phyloP scores from a whole-genome alignment of 129 eudicot species.

The carrot (Daucus carota) region DNA sequence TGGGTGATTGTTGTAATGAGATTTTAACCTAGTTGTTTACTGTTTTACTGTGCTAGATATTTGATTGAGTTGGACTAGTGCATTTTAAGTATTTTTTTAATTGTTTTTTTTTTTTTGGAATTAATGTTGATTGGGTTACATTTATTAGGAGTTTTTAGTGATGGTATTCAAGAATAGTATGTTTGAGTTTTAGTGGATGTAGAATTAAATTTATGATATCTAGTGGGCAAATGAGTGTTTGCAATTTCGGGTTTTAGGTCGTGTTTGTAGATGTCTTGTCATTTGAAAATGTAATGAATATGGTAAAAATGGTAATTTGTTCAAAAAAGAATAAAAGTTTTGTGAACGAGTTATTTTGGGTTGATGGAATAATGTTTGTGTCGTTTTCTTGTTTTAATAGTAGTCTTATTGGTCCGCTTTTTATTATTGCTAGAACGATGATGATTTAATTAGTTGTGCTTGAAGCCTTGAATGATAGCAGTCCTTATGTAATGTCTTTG shows the following conservation, averaged over 20 bases:
- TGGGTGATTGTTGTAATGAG: background rate
- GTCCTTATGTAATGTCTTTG: too few relatives aligned
- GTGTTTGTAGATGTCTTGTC: background rate
- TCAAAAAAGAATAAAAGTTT: background rate
- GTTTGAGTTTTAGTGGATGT: background rate
- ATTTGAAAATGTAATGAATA: background rate
- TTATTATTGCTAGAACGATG: background rate
- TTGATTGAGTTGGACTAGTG: background rate
- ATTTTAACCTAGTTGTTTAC: background rate
- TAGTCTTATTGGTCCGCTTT: too few relatives aligned
- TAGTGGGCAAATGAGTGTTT: background rate
- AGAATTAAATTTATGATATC: background rate
- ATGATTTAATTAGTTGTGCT: background rate
- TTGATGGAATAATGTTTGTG: background rate
- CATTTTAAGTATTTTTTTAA: too few relatives aligned
- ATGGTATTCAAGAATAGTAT: too few relatives aligned
- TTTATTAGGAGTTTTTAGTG: background rate
- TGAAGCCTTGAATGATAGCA: too few relatives aligned
- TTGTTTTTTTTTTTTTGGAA: background rate
- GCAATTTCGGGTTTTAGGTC: background rate
- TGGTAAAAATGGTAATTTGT: too few relatives aligned
- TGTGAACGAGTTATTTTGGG: background rate
- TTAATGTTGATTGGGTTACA: background rate
- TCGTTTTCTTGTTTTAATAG: too few relatives aligned
- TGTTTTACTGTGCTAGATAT: background rate